Conservation (phyloP, 2,329 filamentous ascomycete species). For the Hymenoscyphus scutula region DNA sequence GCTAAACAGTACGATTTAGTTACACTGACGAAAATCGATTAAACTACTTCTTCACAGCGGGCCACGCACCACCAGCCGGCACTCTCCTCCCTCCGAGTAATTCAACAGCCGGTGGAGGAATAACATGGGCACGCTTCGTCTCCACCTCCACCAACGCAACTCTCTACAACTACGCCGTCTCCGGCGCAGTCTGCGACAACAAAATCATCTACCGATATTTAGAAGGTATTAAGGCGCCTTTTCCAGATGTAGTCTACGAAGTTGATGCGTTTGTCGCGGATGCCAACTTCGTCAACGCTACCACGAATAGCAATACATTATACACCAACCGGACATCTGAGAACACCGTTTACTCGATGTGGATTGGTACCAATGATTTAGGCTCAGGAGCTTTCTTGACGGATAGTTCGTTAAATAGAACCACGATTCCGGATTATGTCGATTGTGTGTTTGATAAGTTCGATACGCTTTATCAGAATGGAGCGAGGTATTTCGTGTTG, state of each 20-base stretch:
- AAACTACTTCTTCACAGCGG: slow-evolving; percentile 58
- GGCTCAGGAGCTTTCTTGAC: slow-evolving; percentile 64
- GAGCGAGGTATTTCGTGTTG: slow-evolving; percentile 69
- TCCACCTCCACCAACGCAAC: slow-evolving; percentile 55
- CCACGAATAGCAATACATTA: slow-evolving; percentile 38
- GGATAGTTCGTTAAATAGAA: slow-evolving; percentile 56
- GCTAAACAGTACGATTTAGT: slow-evolving; percentile 31
- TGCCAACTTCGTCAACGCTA: slow-evolving; percentile 36
- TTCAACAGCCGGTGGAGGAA: slow-evolving; percentile 61
- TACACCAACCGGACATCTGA: slow-evolving; percentile 47
- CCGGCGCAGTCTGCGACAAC: slow-evolving; percentile 71
- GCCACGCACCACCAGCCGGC: slow-evolving; percentile 61
- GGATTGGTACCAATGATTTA: slow-evolving; percentile 81
- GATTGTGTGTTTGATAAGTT: slow-evolving; percentile 66
- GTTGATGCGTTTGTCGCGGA: slow-evolving; percentile 56
- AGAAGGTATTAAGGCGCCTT: slow-evolving; percentile 48
- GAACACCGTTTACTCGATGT: slow-evolving; percentile 71
- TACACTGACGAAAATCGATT: slow-evolving; percentile 72
- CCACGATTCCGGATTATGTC: slow-evolving; percentile 62
- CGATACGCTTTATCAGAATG: slow-evolving; percentile 60
- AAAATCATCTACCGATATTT: slow-evolving; percentile 58
- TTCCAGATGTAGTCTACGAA: slow-evolving; percentile 63
- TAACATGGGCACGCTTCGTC: slow-evolving; percentile 67
- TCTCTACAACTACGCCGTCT: slow-evolving; percentile 68
- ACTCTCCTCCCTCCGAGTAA: slow-evolving; percentile 45